Conservation (phyloP, 2,329 filamentous ascomycete genomes). For the Cercospora canescens region DNA sequence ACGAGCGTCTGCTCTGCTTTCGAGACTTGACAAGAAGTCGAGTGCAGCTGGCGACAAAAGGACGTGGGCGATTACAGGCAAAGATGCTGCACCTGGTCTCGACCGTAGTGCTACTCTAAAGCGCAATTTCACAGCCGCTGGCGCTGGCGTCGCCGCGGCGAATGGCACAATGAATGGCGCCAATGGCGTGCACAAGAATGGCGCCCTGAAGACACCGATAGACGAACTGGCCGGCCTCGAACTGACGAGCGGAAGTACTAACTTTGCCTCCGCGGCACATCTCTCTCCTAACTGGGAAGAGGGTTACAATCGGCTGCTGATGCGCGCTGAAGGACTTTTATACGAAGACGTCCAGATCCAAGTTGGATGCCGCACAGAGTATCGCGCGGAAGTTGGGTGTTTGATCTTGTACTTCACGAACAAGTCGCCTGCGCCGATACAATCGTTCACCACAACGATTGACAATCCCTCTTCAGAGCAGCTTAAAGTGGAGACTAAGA, state of each 20-base stretch:
- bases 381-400: conserved; percentile 91
- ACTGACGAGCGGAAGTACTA: conserved; percentile 69
- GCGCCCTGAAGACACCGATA: conserved; percentile 34
- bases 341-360: conserved; percentile 96
- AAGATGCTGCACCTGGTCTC: conserved; percentile 66
- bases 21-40: conserved; percentile 91
- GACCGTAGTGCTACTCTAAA: conserved; percentile 80
- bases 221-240: conserved; percentile 81
- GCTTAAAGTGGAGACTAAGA: conserved; percentile 84
- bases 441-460: conserved; percentile 93
- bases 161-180: conserved; percentile 33
- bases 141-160: conserved; percentile 42
- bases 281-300: conserved; percentile 92
- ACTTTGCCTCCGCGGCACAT: conserved; percentile 88
- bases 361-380: conserved; percentile 88
- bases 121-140: conserved; percentile 66
- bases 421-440: conserved; percentile 81
- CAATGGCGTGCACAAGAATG: conserved; percentile 27
- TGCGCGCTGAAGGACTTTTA: conserved; percentile 79
- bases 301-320: conserved; percentile 80
- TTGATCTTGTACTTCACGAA: conserved; percentile 96
- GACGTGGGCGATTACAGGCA: conserved; percentile 97
- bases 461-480: conserved; percentile 68
- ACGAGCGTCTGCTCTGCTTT: conserved; percentile 85
- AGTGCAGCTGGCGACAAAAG: conserved; percentile 84